Conservation (phyloP, 2,329 filamentous ascomycete genomes). For the Colletotrichum spaethianum region DNA sequence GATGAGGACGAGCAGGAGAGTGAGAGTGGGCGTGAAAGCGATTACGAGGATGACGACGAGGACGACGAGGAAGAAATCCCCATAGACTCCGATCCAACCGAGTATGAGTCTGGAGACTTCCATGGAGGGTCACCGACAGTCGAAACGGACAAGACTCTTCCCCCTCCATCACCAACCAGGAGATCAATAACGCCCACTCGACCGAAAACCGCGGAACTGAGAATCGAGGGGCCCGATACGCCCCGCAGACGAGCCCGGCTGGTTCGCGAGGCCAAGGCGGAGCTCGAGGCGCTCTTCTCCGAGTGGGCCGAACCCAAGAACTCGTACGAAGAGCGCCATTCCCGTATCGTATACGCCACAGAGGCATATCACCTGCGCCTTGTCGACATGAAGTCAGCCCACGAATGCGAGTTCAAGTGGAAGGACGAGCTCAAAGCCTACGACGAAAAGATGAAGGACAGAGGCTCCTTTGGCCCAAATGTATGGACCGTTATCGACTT, state of each 20-base stretch:
- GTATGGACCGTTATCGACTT: slow-evolving; percentile 20
- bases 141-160: slow-evolving; percentile 13
- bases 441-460: slow-evolving; percentile 15
- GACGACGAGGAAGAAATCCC: background rate
- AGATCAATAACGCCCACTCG: slow-evolving; percentile 10
- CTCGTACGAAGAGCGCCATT: slow-evolving; percentile 32
- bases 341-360: slow-evolving; percentile 27
- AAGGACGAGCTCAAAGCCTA: slow-evolving; percentile 27
- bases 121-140: slow-evolving; percentile 5
- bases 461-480: slow-evolving; percentile 16
- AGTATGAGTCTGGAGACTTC: slow-evolving; percentile 25
- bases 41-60: background rate
- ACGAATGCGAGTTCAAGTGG: slow-evolving; percentile 36
- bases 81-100: slow-evolving; percentile 12
- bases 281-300: slow-evolving; percentile 24
- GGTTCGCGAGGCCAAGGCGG: slow-evolving; percentile 23
- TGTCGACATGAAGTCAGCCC: slow-evolving; percentile 25
- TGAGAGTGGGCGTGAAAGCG: slow-evolving; percentile 2
- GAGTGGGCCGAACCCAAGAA: slow-evolving; percentile 21
- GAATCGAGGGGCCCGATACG: slow-evolving; percentile 9
- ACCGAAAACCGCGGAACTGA: background rate
- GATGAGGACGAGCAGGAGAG: background rate
- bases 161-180: background rate
- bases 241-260: slow-evolving; percentile 19
- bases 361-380: slow-evolving; percentile 32